phyloP scores from a whole-genome alignment of 257 asterid genomes.

The Lycium ferocissimum region DNA sequence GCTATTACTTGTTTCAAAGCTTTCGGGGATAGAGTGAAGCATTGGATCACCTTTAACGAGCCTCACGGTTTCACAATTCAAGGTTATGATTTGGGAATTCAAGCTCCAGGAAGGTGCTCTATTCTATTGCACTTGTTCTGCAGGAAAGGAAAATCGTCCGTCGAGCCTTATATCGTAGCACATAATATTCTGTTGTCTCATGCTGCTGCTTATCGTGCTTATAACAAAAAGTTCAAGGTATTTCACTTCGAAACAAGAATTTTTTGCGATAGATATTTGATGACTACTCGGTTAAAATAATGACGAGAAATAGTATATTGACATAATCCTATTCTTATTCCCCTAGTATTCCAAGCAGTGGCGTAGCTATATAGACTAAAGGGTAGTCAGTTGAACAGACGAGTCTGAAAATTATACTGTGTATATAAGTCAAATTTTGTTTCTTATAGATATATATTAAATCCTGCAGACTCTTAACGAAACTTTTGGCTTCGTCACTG shows the following conservation, averaged over 20 bases:
- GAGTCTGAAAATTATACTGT: background rate
- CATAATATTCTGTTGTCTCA: conserved; percentile 79
- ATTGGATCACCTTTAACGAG: conserved; percentile 95
- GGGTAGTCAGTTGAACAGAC: background rate
- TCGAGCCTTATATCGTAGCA: conserved; percentile 77
- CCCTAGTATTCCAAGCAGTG: conserved; percentile 43
- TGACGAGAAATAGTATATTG: background rate
- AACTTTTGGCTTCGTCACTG: background rate
- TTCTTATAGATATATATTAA: background rate
- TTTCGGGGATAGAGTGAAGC: conserved; percentile 80
- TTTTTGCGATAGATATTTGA: background rate
- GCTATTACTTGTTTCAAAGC: conserved; percentile 77
- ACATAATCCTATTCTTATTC: background rate
- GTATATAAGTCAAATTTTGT: background rate
- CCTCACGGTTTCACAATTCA: conserved; percentile 81
- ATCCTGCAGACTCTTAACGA: background rate
- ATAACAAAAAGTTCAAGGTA: conserved; percentile 77
- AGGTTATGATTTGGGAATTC: conserved; percentile 78
- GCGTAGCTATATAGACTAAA: background rate
- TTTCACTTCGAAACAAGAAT: background rate
- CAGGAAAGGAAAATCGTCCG: conserved; percentile 70
- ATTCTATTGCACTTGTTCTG: conserved; percentile 70
- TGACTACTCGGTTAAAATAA: background rate
- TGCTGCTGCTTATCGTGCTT: conserved; percentile 70
- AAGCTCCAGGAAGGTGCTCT: conserved; percentile 95